These are phyloP conservation scores for Pseudopyrenochaeta lycopersici DNA, from an alignment of 2,329 filamentous ascomycete genomes.

Conservation along the genomic window DNA sequence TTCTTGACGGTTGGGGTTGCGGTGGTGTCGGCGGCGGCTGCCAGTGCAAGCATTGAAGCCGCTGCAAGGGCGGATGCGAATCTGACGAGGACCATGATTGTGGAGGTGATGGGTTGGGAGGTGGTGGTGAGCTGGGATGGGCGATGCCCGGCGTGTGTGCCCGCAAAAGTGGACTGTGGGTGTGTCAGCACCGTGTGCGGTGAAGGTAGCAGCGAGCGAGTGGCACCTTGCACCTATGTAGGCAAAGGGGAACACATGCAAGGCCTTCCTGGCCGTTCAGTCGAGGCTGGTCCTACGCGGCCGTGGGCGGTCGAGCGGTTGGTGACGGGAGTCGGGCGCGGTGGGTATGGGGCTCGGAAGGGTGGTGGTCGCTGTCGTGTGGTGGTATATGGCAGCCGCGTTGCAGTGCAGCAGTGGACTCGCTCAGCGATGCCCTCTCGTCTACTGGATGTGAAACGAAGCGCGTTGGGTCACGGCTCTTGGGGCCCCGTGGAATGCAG, in stretches of 20 bases:
- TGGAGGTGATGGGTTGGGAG: conserved; percentile 10
- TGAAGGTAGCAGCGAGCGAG: conserved; percentile 8
- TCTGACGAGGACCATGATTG: conserved; percentile 46
- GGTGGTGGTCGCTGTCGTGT: conserved; percentile 8
- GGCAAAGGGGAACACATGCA: conserved; percentile 32
- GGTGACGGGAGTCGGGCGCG: conserved; percentile 5
- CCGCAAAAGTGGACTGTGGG: conserved; percentile 29
- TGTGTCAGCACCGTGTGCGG: conserved; percentile 25
- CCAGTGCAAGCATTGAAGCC: conserved; percentile 39
- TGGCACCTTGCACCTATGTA: conserved; percentile 37
- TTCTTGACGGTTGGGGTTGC: conserved; percentile 28
- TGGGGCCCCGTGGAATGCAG: conserved; percentile 43
- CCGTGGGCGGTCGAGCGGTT: conserved; percentile 8
- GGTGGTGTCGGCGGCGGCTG: conserved; percentile 25
- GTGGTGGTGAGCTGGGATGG: conserved; percentile 7
- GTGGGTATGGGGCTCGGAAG: conserved; percentile 8
- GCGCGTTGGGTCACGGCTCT: conserved; percentile 43
- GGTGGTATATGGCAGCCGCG: conserved; percentile 22
- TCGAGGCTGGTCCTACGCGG: neutral
- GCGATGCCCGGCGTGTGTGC: conserved; percentile 26
- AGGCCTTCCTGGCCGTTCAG: conserved; percentile 15
- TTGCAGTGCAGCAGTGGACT: conserved; percentile 34
- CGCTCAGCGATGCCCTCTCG: conserved; percentile 46
- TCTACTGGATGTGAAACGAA: conserved; percentile 47
- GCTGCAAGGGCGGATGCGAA: conserved; percentile 42